phyloP scores from a whole-genome alignment of 2,329 filamentous ascomycete species.

The Aspergillus fischeri region DNA sequence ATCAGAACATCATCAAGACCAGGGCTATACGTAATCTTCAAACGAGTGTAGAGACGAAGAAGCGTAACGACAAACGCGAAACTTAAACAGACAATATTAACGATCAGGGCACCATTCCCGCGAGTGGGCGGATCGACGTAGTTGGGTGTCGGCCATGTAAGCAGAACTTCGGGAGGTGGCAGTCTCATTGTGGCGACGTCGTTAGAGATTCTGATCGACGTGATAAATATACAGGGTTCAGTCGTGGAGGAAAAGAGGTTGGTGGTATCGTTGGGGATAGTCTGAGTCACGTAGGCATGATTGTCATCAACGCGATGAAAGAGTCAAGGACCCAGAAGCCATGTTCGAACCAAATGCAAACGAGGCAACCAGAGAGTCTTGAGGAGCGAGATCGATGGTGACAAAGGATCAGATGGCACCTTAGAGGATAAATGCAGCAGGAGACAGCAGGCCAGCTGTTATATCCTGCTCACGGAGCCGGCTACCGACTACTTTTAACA shows the following conservation, averaged over 20 bases:
- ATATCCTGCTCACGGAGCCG: background rate
- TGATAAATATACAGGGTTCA: background rate
- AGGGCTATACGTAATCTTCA: slow-evolving; percentile 42
- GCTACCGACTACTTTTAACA: background rate
- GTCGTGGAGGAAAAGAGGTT: background rate
- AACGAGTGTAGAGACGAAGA: slow-evolving; percentile 46
- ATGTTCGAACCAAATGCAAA: background rate
- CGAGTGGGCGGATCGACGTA: slow-evolving; percentile 44
- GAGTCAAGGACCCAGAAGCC: background rate
- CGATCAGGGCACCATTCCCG: slow-evolving; percentile 41
- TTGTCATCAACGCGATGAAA: background rate
- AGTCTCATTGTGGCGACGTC: slow-evolving; percentile 29
- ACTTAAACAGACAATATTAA: slow-evolving; percentile 38
- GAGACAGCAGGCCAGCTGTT: background rate
- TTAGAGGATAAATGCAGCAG: background rate
- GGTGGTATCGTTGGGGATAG: background rate
- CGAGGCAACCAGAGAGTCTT: background rate
- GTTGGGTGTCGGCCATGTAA: slow-evolving; percentile 47
- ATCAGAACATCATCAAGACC: slow-evolving; percentile 48
- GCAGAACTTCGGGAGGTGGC: slow-evolving; percentile 40
- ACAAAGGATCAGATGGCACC: background rate
- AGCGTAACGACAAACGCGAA: slow-evolving; percentile 39
- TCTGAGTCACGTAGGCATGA: background rate
- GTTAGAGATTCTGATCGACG: background rate
- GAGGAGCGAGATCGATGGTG: background rate